Evolutionary conservation across 768 basidiomycete genomes (phyloP).

Genomic region (Cytidiella melzeri): DNA sequence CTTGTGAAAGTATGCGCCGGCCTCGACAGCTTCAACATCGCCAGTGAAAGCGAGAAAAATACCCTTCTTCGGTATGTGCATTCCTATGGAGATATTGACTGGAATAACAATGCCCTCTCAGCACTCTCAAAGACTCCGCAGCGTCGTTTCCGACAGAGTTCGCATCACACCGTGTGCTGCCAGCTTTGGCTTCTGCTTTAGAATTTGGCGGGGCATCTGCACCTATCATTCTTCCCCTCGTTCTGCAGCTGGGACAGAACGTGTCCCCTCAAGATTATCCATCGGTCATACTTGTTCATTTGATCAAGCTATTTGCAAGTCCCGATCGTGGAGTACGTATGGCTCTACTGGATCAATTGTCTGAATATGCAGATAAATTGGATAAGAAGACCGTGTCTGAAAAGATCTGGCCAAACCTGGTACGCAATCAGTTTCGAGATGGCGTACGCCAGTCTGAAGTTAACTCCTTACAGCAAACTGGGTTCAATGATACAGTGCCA

Average conservation of each 20-base stretch:
- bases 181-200: constrained; percentile 72
- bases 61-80: constrained; percentile 53
- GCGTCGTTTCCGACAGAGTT: constrained; percentile 84
- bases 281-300: constrained; percentile 61
- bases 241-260: constrained; percentile 72
- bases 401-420: constrained; percentile 90
- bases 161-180: constrained; percentile 78
- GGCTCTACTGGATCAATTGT: constrained; percentile 83
- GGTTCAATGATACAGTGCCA: constrained; percentile 91
- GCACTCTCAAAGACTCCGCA: constrained; percentile 73
- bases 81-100: neutral
- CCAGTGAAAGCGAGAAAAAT: constrained; percentile 75
- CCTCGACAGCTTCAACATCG: constrained; percentile 79
- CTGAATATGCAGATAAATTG: constrained; percentile 80
- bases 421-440: constrained; percentile 32
- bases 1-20: constrained; percentile 81
- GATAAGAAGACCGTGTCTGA: constrained; percentile 82
- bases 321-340: constrained; percentile 92
- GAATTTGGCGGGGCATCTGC: constrained; percentile 73
- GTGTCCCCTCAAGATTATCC: constrained; percentile 67
- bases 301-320: constrained; percentile 80
- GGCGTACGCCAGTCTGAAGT: neutral
- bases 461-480: constrained; percentile 97
- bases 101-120: constrained; percentile 22
- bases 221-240: constrained; percentile 73